Conservation (phyloP, 257 asterid species). For the Ocimum tenuiflorum region DNA sequence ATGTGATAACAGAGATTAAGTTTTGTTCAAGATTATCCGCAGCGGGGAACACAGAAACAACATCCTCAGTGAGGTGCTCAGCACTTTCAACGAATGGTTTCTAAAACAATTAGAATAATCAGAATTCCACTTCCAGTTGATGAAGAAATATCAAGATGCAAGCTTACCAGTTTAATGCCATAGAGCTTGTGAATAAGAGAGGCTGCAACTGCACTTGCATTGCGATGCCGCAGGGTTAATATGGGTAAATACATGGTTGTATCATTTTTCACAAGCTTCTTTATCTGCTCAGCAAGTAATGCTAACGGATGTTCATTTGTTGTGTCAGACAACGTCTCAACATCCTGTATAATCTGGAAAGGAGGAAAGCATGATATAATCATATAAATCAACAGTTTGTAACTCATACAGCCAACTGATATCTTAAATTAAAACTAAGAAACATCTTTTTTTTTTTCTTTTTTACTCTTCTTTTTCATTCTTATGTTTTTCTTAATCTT, state of each 20-base stretch:
- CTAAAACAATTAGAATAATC: slow-evolving; percentile 39
- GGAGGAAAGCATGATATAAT: slow-evolving; percentile 19
- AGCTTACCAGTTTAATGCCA: slow-evolving; percentile 75
- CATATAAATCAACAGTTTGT: not conserved
- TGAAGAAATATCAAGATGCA: slow-evolving; percentile 17
- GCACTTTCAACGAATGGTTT: slow-evolving; percentile 78
- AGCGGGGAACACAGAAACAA: slow-evolving; percentile 83
- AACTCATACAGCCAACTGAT: not conserved
- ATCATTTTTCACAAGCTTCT: slow-evolving; percentile 53
- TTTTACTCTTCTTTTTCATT: not conserved
- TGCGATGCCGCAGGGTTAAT: slow-evolving; percentile 59
- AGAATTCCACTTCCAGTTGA: slow-evolving; percentile 16
- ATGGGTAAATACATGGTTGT: slow-evolving; percentile 61
- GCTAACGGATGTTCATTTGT: slow-evolving; percentile 78
- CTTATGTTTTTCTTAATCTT: not conserved
- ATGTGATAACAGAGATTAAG: slow-evolving; percentile 50
- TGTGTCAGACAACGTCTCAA: slow-evolving; percentile 62
- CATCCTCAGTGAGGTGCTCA: slow-evolving; percentile 95
- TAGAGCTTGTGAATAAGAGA: slow-evolving; percentile 88
- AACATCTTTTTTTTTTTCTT: not conserved
- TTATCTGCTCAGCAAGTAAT: slow-evolving; percentile 75
- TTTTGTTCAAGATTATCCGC: slow-evolving; percentile 84
- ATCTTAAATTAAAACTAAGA: not conserved
- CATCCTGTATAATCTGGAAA: slow-evolving; percentile 73
- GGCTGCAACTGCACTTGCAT: slow-evolving; percentile 75